Percentiles rank a stretch among this genome's conserved stretches.
Evolutionary conservation across 1,139 yeast species (phyloP).

Genomic region (Kluyveromyces sp.): DNA sequence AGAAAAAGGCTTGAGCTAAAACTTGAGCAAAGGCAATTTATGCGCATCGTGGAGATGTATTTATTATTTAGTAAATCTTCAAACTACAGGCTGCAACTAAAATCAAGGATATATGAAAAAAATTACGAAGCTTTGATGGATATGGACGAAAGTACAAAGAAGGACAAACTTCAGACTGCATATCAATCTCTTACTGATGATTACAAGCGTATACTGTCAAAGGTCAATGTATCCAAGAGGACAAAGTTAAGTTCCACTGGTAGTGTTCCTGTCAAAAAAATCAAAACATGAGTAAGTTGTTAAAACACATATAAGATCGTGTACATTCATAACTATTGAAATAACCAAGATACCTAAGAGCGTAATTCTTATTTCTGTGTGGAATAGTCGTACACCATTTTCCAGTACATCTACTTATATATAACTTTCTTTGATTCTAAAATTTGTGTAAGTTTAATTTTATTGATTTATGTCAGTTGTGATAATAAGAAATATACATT

Average conservation of each 20-base stretch:
- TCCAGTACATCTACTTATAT: too few relatives aligned
- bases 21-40: constrained; percentile 71
- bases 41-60: constrained; percentile 70
- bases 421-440: too few relatives aligned
- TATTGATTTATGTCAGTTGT: too few relatives aligned
- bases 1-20: constrained; percentile 38
- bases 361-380: too few relatives aligned
- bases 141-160: constrained; percentile 52
- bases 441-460: too few relatives aligned
- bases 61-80: constrained; percentile 38
- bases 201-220: constrained; percentile 40
- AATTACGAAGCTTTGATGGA: constrained; percentile 71
- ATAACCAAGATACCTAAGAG: too few relatives aligned
- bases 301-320: too few relatives aligned
- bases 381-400: too few relatives aligned
- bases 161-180: constrained; percentile 70
- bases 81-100: constrained; percentile 48
- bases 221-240: background rate
- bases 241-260: background rate
- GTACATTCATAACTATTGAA: too few relatives aligned
- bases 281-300: background rate
- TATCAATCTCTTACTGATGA: constrained; percentile 62
- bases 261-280: background rate
- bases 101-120: constrained; percentile 63
- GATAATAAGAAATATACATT: too few relatives aligned